phyloP scores from a whole-genome alignment of 2,329 filamentous ascomycete genomes.

The Hypocreales sp. region DNA sequence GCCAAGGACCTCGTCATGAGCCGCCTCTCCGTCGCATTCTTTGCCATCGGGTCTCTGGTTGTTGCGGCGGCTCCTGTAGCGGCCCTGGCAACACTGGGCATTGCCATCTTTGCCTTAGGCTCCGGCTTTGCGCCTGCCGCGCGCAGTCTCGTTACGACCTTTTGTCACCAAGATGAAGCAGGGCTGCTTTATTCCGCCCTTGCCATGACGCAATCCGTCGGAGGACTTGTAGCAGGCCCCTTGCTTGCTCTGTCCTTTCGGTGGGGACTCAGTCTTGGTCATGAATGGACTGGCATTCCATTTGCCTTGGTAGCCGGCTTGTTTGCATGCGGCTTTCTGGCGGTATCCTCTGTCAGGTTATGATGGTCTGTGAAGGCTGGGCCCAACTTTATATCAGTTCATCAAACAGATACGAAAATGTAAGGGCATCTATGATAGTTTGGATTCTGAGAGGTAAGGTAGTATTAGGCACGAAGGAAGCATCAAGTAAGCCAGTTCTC shows the following conservation, averaged over 20 bases:
- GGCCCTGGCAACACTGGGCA: neutral
- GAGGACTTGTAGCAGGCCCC: neutral
- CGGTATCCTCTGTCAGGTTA: neutral
- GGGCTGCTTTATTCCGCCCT: constrained; percentile 1
- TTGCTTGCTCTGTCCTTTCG: constrained; percentile 1
- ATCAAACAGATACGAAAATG: too few species aligned
- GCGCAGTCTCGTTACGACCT: neutral
- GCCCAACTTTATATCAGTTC: too few species aligned
- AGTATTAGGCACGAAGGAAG: too few species aligned
- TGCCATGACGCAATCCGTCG: neutral
- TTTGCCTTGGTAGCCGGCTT: neutral
- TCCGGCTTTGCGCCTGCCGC: neutral
- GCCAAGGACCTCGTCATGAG: neutral
- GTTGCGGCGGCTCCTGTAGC: neutral
- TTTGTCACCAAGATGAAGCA: neutral
- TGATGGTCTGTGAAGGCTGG: too few species aligned
- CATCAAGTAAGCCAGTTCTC: too few species aligned
- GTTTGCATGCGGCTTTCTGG: neutral
- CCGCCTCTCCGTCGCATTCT: neutral
- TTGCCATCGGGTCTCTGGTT: neutral
- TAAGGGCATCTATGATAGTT: too few species aligned
- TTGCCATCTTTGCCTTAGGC: neutral
- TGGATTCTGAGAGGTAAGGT: too few species aligned
- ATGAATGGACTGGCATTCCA: constrained; percentile 1
- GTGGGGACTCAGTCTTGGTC: constrained; percentile 1